Percentiles rank a stretch among this genome's conserved stretches.
These are phyloP conservation scores for Inonotus obliquus DNA, from an alignment of 1,284 basidiomycete genomes.

Conservation along the genomic window DNA sequence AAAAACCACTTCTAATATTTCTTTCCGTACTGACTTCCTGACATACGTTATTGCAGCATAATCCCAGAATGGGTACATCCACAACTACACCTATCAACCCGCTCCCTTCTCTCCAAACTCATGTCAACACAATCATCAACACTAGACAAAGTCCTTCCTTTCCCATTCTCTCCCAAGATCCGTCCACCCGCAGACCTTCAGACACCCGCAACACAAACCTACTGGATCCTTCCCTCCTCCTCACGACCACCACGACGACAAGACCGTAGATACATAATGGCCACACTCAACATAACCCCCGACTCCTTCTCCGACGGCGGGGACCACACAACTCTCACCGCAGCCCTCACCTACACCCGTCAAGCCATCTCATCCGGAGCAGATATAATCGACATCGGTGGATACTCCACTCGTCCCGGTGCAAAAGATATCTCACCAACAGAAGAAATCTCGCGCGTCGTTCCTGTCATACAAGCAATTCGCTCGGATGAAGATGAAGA, in stretches of 20 bases:
- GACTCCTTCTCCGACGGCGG: slow-evolving; percentile 97
- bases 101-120: slow-evolving; percentile 41
- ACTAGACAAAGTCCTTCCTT: slow-evolving; percentile 66
- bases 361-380: slow-evolving; percentile 52
- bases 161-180: slow-evolving; percentile 41
- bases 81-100: slow-evolving; percentile 40
- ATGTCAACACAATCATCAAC: slow-evolving; percentile 28
- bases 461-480: slow-evolving; percentile 60
- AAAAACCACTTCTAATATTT: background rate
- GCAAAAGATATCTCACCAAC: slow-evolving; percentile 63
- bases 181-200: slow-evolving; percentile 15
- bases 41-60: slow-evolving; percentile 45
- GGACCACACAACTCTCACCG: slow-evolving; percentile 43
- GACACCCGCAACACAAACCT: slow-evolving; percentile 46
- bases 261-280: slow-evolving; percentile 77
- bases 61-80: slow-evolving; percentile 71
- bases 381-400: slow-evolving; percentile 88
- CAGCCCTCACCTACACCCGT: slow-evolving; percentile 47
- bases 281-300: slow-evolving; percentile 91
- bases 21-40: background rate
- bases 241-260: background rate
- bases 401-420: slow-evolving; percentile 86
- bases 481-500: slow-evolving; percentile 24
- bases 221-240: slow-evolving; percentile 46
- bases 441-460: slow-evolving; percentile 75